Evolutionary conservation across 2,329 filamentous ascomycete genomes (phyloP).

Genomic region (Fulvia fulva): DNA sequence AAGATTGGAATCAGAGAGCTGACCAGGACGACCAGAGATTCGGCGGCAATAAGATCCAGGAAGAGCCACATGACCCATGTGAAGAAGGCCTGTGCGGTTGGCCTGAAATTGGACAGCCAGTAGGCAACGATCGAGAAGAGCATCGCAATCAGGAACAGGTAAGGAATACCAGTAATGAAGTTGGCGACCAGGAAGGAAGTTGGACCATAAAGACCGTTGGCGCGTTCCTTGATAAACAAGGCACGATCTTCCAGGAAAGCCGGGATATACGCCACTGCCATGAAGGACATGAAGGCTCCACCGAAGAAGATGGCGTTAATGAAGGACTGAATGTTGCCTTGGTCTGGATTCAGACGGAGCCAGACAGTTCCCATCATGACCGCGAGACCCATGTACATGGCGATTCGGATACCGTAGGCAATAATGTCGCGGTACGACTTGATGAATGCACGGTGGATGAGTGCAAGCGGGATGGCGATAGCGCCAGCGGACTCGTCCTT

Average conservation of each 20-base stretch:
- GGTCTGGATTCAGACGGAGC: constrained; percentile 64
- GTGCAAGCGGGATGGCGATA: constrained; percentile 54
- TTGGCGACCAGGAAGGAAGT: constrained; percentile 69
- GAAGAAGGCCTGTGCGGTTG: constrained; percentile 64
- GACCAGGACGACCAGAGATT: constrained; percentile 74
- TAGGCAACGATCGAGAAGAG: constrained; percentile 73
- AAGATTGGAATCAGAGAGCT: constrained; percentile 70
- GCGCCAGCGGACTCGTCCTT: constrained; percentile 41
- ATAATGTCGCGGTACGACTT: constrained; percentile 82
- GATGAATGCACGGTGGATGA: constrained; percentile 75
- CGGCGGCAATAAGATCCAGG: constrained; percentile 77
- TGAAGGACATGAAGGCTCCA: constrained; percentile 48
- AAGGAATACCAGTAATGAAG: constrained; percentile 75
- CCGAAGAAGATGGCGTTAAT: constrained; percentile 69
- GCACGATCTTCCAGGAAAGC: constrained; percentile 72
- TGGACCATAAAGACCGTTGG: constrained; percentile 74
- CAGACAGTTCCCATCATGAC: constrained; percentile 88
- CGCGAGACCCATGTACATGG: constrained; percentile 76
- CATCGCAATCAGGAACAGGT: constrained; percentile 69
- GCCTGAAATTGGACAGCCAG: constrained; percentile 73
- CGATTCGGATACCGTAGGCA: constrained; percentile 75
- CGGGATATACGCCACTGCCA: constrained; percentile 71
- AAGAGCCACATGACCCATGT: constrained; percentile 80
- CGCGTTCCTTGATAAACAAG: constrained; percentile 69
- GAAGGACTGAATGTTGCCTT: constrained; percentile 73